Evolutionary conservation across 371 early-diverging fungal genomes (phyloP).

Genomic region (Mortierella sp.): DNA sequence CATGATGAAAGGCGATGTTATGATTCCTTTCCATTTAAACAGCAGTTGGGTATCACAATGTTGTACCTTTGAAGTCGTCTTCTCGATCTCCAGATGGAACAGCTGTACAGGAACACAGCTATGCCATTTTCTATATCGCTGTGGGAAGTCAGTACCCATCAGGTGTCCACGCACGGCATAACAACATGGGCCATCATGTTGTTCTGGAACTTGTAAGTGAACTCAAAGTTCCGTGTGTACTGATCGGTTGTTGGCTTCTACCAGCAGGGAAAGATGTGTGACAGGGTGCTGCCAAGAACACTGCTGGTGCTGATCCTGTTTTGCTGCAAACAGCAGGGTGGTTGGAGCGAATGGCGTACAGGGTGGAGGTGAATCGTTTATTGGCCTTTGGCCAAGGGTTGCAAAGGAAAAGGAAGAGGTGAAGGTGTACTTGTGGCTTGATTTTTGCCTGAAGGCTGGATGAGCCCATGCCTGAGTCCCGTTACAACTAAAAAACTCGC

Average conservation of each 20-base stretch:
- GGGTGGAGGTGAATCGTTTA: constrained; percentile 63
- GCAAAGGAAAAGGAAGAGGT: too few species aligned
- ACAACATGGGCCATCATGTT: constrained; percentile 71
- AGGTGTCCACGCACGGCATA: constrained; percentile 91
- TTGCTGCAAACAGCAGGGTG: not conserved
- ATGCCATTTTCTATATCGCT: constrained; percentile 69
- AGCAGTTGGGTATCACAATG: too few species aligned
- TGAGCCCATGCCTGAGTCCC: too few species aligned
- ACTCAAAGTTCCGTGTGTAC: constrained; percentile 85
- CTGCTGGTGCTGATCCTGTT: not conserved
- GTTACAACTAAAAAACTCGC: too few species aligned
- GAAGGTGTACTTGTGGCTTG: too few species aligned
- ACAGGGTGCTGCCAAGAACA: not conserved
- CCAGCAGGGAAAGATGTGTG: too few species aligned
- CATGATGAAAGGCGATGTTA: too few species aligned
- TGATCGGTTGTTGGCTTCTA: constrained; percentile 64
- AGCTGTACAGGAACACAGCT: constrained; percentile 63
- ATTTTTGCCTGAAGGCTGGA: too few species aligned
- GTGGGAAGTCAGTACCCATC: constrained; percentile 71
- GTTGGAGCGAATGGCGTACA: not conserved
- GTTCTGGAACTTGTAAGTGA: constrained; percentile 67
- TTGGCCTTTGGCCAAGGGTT: too few species aligned
- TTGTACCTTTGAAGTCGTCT: constrained; percentile 35
- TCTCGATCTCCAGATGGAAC: constrained; percentile 72
- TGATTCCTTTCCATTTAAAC: too few species aligned